Conservation (phyloP, 2,329 filamentous ascomycete genomes). For the Dactylellina cionopaga region DNA sequence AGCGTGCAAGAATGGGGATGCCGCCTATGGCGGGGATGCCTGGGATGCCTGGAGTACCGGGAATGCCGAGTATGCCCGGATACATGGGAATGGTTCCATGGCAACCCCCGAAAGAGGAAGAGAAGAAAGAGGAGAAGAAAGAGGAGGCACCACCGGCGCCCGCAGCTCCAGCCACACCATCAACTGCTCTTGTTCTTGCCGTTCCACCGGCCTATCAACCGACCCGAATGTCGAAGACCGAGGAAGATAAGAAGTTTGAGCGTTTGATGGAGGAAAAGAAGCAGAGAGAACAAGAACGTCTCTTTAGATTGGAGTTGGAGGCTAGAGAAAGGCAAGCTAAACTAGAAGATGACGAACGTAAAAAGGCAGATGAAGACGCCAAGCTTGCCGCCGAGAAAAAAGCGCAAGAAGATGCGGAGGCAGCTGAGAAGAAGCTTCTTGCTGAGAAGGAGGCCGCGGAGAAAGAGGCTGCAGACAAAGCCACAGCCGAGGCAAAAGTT, state of each 20-base stretch:
- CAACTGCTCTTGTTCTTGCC: conserved; percentile 55
- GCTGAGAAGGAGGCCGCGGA: conserved; percentile 31
- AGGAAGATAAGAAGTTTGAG: conserved; percentile 49
- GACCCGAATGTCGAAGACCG: conserved; percentile 51
- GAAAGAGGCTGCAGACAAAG: conserved; percentile 29
- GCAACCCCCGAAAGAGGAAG: conserved; percentile 54
- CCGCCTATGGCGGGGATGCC: conserved; percentile 7
- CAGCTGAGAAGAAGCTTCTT: conserved; percentile 26
- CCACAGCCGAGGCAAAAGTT: conserved; percentile 24
- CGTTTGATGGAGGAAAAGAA: conserved; percentile 50
- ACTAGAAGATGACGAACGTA: conserved; percentile 59
- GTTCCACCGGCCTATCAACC: conserved; percentile 56
- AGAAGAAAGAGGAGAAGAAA: conserved; percentile 59
- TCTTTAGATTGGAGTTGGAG: conserved; percentile 54
- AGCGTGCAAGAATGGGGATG: conserved; percentile 38
- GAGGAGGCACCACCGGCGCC: conserved; percentile 27
- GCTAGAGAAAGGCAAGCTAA: conserved; percentile 55
- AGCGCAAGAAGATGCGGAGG: conserved; percentile 17
- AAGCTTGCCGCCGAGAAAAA: conserved; percentile 57
- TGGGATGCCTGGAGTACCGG: conserved; percentile 4
- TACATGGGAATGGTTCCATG: conserved; percentile 49
- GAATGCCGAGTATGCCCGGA: conserved; percentile 35
- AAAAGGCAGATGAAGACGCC: conserved; percentile 62
- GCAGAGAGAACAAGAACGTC: conserved; percentile 50
- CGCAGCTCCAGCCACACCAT: conserved; percentile 6